Evolutionary conservation across 2,329 filamentous ascomycete genomes (phyloP), one percentile per base, ranked within the genome.

Genomic region (Arthrobotrys megalospora): DNA sequence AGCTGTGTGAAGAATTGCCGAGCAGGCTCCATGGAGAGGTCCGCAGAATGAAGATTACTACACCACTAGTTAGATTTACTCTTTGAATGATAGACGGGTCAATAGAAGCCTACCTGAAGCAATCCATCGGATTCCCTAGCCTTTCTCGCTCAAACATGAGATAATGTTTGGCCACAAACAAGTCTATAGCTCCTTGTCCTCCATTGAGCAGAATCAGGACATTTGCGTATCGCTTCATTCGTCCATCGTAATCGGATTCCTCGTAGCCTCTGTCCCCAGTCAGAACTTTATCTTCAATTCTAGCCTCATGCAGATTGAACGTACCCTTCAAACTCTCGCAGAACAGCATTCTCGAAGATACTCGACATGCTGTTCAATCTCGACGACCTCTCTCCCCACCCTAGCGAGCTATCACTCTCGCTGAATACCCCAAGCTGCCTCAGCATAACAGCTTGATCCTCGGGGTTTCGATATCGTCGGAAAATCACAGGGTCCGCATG

Each of bases 401-500:
- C 94, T 72, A 91, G 86, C 0, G 93, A 88, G 86, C 89, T 92
- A 84, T 99, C 96, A 82, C 92, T 93, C 82, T 90, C 90, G 8
- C 92, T 87, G 84, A 99, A 99, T 0, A 87, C 87, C 72, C 89
- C 89, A 73, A 99, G 85, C 82, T 97, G 95, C 16, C 92, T 87
- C 71, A 99, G 87, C 88, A 99, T 96, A 82, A 91, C 90, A 6
- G 96, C 96, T 85, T 98, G 96, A 72, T 94, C 90, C 84, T 97
- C 93, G 0, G 96, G 95, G 81, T 97, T 92, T 48, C 91, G 89
- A 83, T 96, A 98, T 10, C 91, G 92, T 81, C 92, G 90, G 85
- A 98, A 99, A 7, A 98, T 87, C 38, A 93, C 87, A 6, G 93
- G 93, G 80, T 97, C 92, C 12, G 92, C 89, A 85, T 92, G 93